Evolutionary conservation across 2,329 filamentous ascomycete species (phyloP), one percentile per base, ranked within the genome.

Genomic region (Polychaeton citri): DNA sequence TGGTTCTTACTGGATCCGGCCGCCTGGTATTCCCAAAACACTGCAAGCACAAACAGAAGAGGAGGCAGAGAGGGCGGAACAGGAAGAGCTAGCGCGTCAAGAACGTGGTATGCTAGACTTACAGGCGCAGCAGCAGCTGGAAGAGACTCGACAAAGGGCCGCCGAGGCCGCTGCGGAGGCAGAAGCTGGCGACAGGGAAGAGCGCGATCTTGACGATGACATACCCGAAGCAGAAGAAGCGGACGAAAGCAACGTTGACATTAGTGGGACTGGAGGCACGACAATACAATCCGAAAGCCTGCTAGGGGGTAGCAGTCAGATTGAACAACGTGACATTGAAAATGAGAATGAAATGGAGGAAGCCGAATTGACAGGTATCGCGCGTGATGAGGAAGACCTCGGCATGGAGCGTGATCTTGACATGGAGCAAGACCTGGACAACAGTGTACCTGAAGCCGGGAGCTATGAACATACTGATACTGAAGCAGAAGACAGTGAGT

Each of bases 1-100:
- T 54, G 90, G 90, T 41, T 81, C 79, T 45, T 74, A 73, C 31
- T 98, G 90, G 90, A 78, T 98, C 38, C 82, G 81, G 39, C 90
- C 90, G 0, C 86, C 85, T 0, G 90, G 88, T 6, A 71, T 94
- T 37, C 59, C 76, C 38, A 98, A 96, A 67, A 94, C 88, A 1
- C 74, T 94, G 40, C 79, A 92, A 54, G 86, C 92, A 43, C 74
- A 86, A 62, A 79, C 81, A 30, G 90, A 98, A 60, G 90, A 98
- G 63, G 76, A 79, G 46, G 74, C 81, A 8, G 90, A 98, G 64
- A 73, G 82, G 37, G 80, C 88, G 54, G 90, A 98, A 59, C 82
- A 87, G 41, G 74, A 82, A 43, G 77, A 82, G 52, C 73, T 81
- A 2, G 63, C 84, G 56, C 68, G 80, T 16, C 68, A 81, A 19